Percentiles rank a stretch among this genome's conserved stretches.
These are phyloP conservation scores for Pythium phragmitis DNA, from an alignment of 352 stramenopile species.

Conservation along the genomic window DNA sequence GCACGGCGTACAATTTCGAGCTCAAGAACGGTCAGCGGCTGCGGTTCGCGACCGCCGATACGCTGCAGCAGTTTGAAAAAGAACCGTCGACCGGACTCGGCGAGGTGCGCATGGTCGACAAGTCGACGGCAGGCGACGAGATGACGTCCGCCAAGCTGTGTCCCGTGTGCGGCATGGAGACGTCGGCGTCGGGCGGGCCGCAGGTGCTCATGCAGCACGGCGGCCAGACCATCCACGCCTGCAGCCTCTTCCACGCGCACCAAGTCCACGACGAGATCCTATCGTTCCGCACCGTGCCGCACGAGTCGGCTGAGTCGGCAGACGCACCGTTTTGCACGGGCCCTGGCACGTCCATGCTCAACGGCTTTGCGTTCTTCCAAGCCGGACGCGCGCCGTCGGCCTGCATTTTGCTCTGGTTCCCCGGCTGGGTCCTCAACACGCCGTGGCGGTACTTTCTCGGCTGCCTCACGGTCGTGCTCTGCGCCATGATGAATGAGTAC, in stretches of 20 bases:
- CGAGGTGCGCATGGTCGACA: constrained; percentile 35
- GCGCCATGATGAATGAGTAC: constrained; percentile 75
- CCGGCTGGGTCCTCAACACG: constrained; percentile 65
- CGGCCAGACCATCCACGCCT: constrained; percentile 62
- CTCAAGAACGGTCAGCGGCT: constrained; percentile 67
- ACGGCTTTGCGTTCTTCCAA: constrained; percentile 55
- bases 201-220: constrained; percentile 57
- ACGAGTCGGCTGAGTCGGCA: background rate
- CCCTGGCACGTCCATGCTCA: constrained; percentile 71
- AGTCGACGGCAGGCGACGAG: background rate
- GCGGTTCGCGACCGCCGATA: constrained; percentile 55
- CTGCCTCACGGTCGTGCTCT: constrained; percentile 50
- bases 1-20: constrained; percentile 45
- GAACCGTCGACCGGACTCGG: constrained; percentile 53
- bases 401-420: constrained; percentile 75
- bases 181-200: constrained; percentile 40
- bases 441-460: constrained; percentile 49
- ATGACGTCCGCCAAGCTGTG: constrained; percentile 34
- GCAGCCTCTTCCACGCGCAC: constrained; percentile 67
- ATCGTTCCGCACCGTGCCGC: constrained; percentile 30
- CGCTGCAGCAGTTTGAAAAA: constrained; percentile 47
- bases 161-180: constrained; percentile 74
- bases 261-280: constrained; percentile 56
- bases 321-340: constrained; percentile 47
- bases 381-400: constrained; percentile 31